phyloP scores from a whole-genome alignment of 2,329 filamentous ascomycete genomes.

The Bipolaris gigantea region DNA sequence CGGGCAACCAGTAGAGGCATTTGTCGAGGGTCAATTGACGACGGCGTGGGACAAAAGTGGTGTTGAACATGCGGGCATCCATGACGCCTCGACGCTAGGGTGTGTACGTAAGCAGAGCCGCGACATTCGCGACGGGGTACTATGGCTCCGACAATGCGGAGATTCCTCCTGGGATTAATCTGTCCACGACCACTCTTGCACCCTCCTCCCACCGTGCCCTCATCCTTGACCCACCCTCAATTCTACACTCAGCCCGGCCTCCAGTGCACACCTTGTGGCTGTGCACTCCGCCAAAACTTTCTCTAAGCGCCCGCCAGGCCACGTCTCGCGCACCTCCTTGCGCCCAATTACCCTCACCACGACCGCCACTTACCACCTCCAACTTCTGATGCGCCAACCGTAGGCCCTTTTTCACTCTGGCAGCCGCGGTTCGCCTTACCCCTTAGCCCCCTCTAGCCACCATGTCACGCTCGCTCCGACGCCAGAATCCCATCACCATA shows the following conservation, averaged over 20 bases:
- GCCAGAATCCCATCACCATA: constrained; percentile 76
- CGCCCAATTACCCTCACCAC: constrained; percentile 23
- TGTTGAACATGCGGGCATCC: constrained; percentile 3
- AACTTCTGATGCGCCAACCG: constrained; percentile 38
- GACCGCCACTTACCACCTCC: constrained; percentile 14
- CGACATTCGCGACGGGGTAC: constrained; percentile 12
- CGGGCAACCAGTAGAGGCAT: constrained; percentile 37
- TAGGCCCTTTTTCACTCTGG: constrained; percentile 33
- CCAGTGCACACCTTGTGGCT: constrained; percentile 3
- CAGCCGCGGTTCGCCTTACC: constrained; percentile 36
- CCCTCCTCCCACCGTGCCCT: constrained; percentile 4
- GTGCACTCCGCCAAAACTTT: constrained; percentile 17
- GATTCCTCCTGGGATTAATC: constrained; percentile 28
- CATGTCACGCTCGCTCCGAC: constrained; percentile 73
- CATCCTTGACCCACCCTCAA: neutral
- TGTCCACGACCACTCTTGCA: constrained; percentile 14
- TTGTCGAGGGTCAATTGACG: constrained; percentile 31
- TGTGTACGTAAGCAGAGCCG: constrained; percentile 14
- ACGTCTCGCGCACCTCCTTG: constrained; percentile 36
- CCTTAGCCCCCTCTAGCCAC: constrained; percentile 13
- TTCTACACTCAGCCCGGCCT: neutral
- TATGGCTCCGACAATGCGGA: constrained; percentile 11
- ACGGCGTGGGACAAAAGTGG: constrained; percentile 14
- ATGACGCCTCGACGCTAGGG: constrained; percentile 20
- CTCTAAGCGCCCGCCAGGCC: constrained; percentile 32